Percentiles rank a stretch among this genome's conserved stretches.
phyloP scores from a whole-genome alignment of 2,329 filamentous ascomycete species.

The Penicillium oxalicum region DNA sequence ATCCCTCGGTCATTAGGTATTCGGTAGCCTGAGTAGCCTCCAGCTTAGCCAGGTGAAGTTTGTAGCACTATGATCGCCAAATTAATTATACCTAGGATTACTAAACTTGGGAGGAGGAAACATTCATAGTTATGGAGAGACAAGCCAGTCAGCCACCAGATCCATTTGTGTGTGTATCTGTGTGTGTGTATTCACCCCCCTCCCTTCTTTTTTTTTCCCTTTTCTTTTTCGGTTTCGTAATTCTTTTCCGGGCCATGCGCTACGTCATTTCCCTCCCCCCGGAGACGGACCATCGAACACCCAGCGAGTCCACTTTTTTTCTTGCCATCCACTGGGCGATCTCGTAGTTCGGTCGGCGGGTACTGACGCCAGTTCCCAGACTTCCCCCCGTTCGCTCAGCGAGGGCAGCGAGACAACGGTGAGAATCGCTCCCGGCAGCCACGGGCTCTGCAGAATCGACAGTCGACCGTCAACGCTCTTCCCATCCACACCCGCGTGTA shows the following conservation, averaged over 20 bases:
- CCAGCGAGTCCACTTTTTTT: constrained; percentile 16
- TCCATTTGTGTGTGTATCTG: too few relatives aligned
- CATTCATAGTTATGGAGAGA: too few relatives aligned
- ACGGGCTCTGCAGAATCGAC: too few relatives aligned
- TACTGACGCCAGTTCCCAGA: constrained; percentile 19
- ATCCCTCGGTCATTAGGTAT: too few relatives aligned
- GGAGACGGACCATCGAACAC: constrained; percentile 20
- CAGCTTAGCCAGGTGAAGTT: too few relatives aligned
- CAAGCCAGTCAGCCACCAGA: too few relatives aligned
- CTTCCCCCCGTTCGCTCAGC: not conserved
- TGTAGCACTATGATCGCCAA: too few relatives aligned
- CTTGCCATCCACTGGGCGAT: constrained; percentile 19
- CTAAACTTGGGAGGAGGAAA: too few relatives aligned
- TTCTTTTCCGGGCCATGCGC: constrained; percentile 12
- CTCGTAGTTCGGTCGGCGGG: constrained; percentile 19
- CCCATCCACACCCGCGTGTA: constrained; percentile 1
- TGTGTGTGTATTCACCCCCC: not conserved
- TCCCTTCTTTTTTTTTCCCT: not conserved
- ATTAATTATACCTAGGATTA: too few relatives aligned
- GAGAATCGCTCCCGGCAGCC: too few relatives aligned
- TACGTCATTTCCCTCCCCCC: constrained; percentile 31
- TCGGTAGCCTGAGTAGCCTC: too few relatives aligned
- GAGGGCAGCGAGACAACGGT: constrained; percentile 6
- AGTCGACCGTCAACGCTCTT: not conserved
- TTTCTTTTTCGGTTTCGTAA: constrained; percentile 1